Evolutionary conservation across 2,329 filamentous ascomycete species (phyloP).

Genomic region (Fusarium sp.): DNA sequence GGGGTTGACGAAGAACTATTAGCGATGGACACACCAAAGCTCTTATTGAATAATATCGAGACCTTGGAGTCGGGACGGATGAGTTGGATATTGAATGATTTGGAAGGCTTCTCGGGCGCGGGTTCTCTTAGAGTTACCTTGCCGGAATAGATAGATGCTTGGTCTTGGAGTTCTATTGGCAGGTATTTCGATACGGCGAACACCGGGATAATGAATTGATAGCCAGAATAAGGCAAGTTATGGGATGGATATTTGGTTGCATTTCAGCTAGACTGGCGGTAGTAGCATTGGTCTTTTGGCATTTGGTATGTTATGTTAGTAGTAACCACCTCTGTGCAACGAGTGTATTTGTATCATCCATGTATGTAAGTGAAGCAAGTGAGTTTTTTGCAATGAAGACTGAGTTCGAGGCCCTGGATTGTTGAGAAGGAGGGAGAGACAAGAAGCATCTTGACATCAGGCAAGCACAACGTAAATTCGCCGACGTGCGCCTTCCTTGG

Average conservation of each 20-base stretch:
- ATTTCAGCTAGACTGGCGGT: not conserved
- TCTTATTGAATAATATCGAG: slow-evolving; percentile 4
- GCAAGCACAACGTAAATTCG: not conserved
- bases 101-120: slow-evolving; percentile 38
- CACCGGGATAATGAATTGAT: not conserved
- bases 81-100: slow-evolving; percentile 35
- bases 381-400: not conserved
- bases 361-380: not conserved
- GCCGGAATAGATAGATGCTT: not conserved
- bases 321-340: not conserved
- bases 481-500: not conserved
- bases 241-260: not conserved
- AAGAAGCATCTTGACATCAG: not conserved
- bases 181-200: not conserved
- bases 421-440: not conserved
- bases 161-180: not conserved
- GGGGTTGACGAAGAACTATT: not conserved
- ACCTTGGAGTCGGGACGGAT: slow-evolving; percentile 31
- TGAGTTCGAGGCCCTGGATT: too few species aligned
- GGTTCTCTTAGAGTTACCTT: slow-evolving; percentile 17
- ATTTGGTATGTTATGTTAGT: not conserved
- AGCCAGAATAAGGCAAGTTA: not conserved
- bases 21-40: not conserved
- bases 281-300: not conserved
- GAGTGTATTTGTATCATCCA: not conserved